Percentiles rank a stretch among this genome's conserved stretches.
Conservation (phyloP, 371 early-diverging fungal genomes). For the Fennellomyces sp. region DNA sequence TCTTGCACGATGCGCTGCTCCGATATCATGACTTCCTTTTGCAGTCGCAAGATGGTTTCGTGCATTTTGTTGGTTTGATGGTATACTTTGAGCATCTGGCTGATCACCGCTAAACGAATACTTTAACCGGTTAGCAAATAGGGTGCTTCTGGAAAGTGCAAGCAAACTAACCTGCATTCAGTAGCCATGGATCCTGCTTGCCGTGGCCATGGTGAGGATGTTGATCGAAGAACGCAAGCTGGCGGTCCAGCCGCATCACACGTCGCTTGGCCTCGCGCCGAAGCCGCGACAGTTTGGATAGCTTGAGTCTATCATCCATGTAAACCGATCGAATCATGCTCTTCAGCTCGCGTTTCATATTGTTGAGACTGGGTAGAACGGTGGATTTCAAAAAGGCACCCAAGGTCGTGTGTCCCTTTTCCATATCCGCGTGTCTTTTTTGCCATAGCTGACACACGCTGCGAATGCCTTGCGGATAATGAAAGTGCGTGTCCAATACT, state of each 20-base stretch:
- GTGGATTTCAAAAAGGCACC: slow-evolving; percentile 29
- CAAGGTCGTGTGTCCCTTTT: slow-evolving; percentile 33
- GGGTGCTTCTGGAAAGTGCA: background rate
- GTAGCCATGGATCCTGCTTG: slow-evolving; percentile 43
- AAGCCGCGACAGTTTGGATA: slow-evolving; percentile 27
- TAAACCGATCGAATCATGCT: slow-evolving; percentile 39
- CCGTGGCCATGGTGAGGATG: slow-evolving; percentile 34
- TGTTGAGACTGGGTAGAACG: slow-evolving; percentile 30
- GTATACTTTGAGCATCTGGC: slow-evolving; percentile 45
- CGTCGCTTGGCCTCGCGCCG: slow-evolving; percentile 30
- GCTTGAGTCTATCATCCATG: slow-evolving; percentile 34
- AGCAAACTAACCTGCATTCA: slow-evolving; percentile 36
- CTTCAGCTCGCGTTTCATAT: slow-evolving; percentile 40
- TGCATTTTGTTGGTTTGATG: slow-evolving; percentile 47
- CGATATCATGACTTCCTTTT: slow-evolving; percentile 30
- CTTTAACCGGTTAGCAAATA: no score
- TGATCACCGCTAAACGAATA: slow-evolving; percentile 31
- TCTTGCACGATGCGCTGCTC: slow-evolving; percentile 40
- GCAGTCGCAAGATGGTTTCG: slow-evolving; percentile 45
- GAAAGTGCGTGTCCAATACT: slow-evolving; percentile 30
- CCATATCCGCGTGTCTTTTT: slow-evolving; percentile 17
- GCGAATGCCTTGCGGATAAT: slow-evolving; percentile 25
- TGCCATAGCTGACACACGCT: slow-evolving; percentile 41
- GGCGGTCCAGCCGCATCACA: slow-evolving; percentile 26
- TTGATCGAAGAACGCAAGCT: slow-evolving; percentile 39